phyloP scores from a whole-genome alignment of 2,329 filamentous ascomycete species.

The Trichoderma pleuroti region DNA sequence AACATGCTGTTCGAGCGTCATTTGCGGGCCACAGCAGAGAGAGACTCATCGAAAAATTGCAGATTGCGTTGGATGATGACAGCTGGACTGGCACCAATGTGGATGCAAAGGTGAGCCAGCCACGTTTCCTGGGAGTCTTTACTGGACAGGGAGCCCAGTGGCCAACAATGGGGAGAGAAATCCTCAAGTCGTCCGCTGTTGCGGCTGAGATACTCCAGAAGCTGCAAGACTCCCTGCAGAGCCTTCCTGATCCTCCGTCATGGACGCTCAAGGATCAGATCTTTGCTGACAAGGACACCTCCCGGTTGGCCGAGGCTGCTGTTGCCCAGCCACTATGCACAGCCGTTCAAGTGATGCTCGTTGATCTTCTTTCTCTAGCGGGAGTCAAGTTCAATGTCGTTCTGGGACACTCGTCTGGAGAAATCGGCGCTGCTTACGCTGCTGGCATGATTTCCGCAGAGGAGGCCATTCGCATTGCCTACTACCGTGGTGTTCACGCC shows the following conservation, averaged over 20 bases:
- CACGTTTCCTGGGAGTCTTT: conserved; percentile 4
- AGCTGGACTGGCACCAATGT: not conserved
- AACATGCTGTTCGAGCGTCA: not conserved
- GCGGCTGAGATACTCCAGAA: not conserved
- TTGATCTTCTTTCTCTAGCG: conserved; percentile 29
- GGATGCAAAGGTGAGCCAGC: not conserved
- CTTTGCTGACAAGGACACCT: not conserved
- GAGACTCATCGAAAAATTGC: not conserved
- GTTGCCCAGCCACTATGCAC: conserved; percentile 32
- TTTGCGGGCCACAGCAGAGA: not conserved
- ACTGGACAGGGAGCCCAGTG: conserved; percentile 16
- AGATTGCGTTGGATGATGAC: not conserved
- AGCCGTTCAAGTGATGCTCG: conserved; percentile 28
- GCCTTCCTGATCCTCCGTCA: not conserved
- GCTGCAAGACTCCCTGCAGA: not conserved
- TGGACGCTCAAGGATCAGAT: conserved; percentile 11
- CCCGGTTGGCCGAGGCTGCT: conserved; percentile 23
- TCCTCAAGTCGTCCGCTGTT: not conserved
- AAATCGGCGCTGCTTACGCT: conserved; percentile 50
- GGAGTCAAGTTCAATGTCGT: conserved; percentile 35
- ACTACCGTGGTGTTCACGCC: conserved; percentile 6
- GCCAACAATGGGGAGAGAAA: not conserved
- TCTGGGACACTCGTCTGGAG: conserved; percentile 48
- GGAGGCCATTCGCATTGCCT: conserved; percentile 23
- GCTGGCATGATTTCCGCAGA: conserved; percentile 37